Percentiles rank a stretch among this genome's conserved stretches.
Conservation (phyloP, 2,329 filamentous ascomycete species). For the Fusarium irregulare region DNA sequence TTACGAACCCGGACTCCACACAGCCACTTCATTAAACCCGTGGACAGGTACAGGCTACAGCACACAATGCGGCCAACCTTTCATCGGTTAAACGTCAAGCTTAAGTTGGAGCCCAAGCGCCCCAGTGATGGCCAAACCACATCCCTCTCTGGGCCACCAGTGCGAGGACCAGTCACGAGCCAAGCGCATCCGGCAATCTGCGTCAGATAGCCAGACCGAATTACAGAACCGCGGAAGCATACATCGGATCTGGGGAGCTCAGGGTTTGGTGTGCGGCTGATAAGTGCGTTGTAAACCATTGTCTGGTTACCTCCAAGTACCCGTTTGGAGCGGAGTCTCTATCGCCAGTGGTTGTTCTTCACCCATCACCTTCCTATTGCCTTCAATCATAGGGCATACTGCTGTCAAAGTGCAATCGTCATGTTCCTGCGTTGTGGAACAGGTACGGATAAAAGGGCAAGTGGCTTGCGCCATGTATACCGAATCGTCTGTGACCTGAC, state of each 20-base stretch:
- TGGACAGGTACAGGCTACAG: neutral
- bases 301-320: neutral
- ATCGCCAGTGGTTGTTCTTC: neutral
- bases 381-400: constrained; percentile 4
- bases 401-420: neutral
- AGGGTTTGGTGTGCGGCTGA: neutral
- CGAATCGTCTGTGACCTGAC: constrained; percentile 11
- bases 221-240: constrained; percentile 5
- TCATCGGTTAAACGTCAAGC: neutral
- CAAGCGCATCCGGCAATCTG: constrained; percentile 17
- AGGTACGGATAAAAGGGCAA: neutral
- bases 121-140: neutral
- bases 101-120: constrained; percentile 3
- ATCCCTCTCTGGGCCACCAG: constrained; percentile 22
- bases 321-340: neutral
- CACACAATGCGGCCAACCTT: neutral
- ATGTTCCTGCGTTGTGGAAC: neutral
- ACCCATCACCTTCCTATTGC: neutral
- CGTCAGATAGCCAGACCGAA: constrained; percentile 4
- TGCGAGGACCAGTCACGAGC: constrained; percentile 22
- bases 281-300: constrained; percentile 1
- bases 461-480: constrained; percentile 7
- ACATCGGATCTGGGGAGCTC: neutral
- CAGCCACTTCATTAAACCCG: neutral
- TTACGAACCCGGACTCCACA: neutral